These are phyloP conservation scores for Dianthus caryophyllus DNA, from an alignment of 148 eudicot species.

Conservation along the genomic window DNA sequence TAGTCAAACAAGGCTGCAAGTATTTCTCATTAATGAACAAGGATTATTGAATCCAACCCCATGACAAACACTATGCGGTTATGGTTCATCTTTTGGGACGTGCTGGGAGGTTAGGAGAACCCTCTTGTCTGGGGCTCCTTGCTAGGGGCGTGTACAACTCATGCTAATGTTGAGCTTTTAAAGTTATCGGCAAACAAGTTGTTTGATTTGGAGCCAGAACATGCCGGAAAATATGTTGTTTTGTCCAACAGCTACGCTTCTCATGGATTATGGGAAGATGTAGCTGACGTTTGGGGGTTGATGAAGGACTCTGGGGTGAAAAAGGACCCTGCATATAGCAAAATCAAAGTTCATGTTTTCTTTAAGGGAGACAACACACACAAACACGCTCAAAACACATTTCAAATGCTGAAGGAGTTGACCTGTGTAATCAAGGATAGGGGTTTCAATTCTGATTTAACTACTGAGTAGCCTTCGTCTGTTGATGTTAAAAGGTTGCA, in stretches of 20 bases:
- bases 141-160: conserved; percentile 69
- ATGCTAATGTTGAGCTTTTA: conserved; percentile 63
- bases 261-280: conserved; percentile 55
- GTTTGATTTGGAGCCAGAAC: conserved; percentile 61
- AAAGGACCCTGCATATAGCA: conserved; percentile 81
- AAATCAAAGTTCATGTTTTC: conserved; percentile 74
- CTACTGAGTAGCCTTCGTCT: conserved; percentile 18
- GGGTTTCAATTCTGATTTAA: conserved; percentile 32
- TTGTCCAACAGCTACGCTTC: conserved; percentile 64
- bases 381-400: conserved; percentile 36
- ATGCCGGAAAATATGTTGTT: conserved; percentile 74
- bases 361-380: conserved; percentile 67
- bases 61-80: conserved; percentile 63
- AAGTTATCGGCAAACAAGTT: conserved; percentile 51
- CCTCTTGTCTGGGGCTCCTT: conserved; percentile 78
- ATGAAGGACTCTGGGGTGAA: conserved; percentile 62
- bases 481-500: conserved; percentile 10
- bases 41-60: conserved; percentile 64
- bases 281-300: conserved; percentile 58
- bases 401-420: conserved; percentile 48
- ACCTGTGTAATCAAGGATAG: conserved; percentile 40
- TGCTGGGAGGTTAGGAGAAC: conserved; percentile 68
- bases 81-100: conserved; percentile 86
- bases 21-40: conserved; percentile 61
- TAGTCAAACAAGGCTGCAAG: conserved; percentile 66